Conservation (phyloP, 2,329 filamentous ascomycete species). For the Fusarium sp. region DNA sequence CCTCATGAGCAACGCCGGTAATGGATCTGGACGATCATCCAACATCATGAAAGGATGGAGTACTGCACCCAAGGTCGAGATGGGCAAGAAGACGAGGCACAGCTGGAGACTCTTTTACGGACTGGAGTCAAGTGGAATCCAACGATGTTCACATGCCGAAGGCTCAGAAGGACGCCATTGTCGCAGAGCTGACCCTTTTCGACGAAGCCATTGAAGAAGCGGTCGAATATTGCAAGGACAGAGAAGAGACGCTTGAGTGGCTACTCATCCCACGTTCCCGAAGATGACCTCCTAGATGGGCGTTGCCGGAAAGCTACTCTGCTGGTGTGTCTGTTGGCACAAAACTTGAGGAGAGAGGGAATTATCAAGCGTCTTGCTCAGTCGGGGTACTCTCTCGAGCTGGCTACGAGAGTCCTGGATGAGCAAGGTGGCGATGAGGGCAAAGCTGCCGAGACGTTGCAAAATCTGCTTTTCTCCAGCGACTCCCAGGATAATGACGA, state of each 20-base stretch:
- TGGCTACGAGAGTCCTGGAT: slow-evolving; percentile 84
- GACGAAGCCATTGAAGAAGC: slow-evolving; percentile 94
- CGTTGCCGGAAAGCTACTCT: slow-evolving; percentile 89
- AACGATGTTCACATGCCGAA: slow-evolving; percentile 75
- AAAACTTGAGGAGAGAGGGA: slow-evolving; percentile 83
- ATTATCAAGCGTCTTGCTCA: slow-evolving; percentile 84
- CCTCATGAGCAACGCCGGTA: slow-evolving; percentile 60
- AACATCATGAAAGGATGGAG: slow-evolving; percentile 81
- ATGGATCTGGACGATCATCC: slow-evolving; percentile 47
- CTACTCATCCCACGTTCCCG: slow-evolving; percentile 93
- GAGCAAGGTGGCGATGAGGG: slow-evolving; percentile 78
- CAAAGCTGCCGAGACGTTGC: slow-evolving; percentile 82
- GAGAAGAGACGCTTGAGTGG: slow-evolving; percentile 95
- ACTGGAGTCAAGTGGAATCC: slow-evolving; percentile 87
- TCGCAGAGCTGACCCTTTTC: slow-evolving; percentile 86
- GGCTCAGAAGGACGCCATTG: slow-evolving; percentile 67
- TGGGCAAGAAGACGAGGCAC: slow-evolving; percentile 85
- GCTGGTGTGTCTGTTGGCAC: slow-evolving; percentile 90
- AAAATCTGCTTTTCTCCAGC: slow-evolving; percentile 60
- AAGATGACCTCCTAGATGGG: slow-evolving; percentile 95
- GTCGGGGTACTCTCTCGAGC: slow-evolving; percentile 86
- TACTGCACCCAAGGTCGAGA: slow-evolving; percentile 88
- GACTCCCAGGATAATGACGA: slow-evolving; percentile 30
- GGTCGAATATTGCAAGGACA: slow-evolving; percentile 86
- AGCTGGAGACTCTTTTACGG: slow-evolving; percentile 84